Base-by-base conservation (phyloP, 1,139 yeast species). In the Pichia cactophila region DNA sequence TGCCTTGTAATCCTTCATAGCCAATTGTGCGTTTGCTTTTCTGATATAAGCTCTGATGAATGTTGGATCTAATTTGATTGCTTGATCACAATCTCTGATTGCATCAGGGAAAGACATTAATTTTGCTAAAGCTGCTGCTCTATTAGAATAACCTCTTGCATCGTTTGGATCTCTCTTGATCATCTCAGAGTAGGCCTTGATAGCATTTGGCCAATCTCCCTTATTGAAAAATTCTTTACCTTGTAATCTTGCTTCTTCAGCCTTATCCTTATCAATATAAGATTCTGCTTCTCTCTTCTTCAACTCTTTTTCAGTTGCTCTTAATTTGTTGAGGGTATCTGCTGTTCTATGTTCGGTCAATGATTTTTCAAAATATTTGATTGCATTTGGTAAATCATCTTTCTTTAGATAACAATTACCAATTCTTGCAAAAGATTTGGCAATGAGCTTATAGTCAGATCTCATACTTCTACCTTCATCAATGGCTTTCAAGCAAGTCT, bases 321-420 rank as follows among this genome's bases (percentile, higher is more conserved):
- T 84, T 64, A 94, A 78, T 71, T 92, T 94, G 61, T 80, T 82
- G 62, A 94, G 78, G 33, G 87, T 87, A 54, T 90, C 97, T 16
- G 98, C 96, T 29, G 96, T 88, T 73, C 99, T 84, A 70, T 89
- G 96, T 73, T 94, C 99, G 42, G 98, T 94, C 63, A 94, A 77
- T 2, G 97, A 86, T 69, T 86, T 88, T 70, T 90, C 94, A 65
- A 86, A 92, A 66, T 64, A 78, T 62, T 82, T 85, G 54, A 81
- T 83, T 7, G 98, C 97, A 49, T 76, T 73, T 54, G 75, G 71
- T 61, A 84, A 74, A 55, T 92, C 86, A 52, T 80, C 85, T 65
- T 78, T 72, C 71, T 92, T 92, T 64, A 81, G 71, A 69, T 87
- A 87, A 38, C 83, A 71, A 65, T 80, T 84, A 67, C 97, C 98